A percentile compares a stretch with the other conserved stretches of the same genome.
Evolutionary conservation across 1,284 basidiomycete species (phyloP).

Genomic region (Cutaneotrichosporon daszewskae): DNA sequence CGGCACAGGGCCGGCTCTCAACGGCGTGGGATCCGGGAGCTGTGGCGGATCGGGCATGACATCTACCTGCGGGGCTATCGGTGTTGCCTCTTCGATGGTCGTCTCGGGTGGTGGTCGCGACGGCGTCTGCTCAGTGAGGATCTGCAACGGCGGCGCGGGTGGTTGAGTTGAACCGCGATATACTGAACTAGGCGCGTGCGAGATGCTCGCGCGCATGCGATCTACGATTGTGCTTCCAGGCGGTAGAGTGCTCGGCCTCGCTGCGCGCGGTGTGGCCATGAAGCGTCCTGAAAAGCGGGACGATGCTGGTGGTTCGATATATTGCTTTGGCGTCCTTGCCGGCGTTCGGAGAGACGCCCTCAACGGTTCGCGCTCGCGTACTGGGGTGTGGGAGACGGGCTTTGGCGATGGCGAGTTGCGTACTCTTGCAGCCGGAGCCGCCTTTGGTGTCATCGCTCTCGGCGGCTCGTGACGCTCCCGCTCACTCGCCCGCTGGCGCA

Average conservation of each 20-base stretch:
- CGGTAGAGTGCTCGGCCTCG: background rate
- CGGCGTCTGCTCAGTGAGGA: background rate
- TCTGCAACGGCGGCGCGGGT: too few species aligned
- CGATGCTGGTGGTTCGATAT: background rate
- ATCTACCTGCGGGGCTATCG: background rate
- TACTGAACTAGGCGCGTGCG: background rate
- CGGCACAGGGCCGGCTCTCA: too few species aligned
- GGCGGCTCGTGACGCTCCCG: constrained; percentile 1
- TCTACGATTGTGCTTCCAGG: constrained; percentile 5
- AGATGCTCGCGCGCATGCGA: constrained; percentile 7
- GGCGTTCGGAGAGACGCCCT: too few species aligned
- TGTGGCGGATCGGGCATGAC: background rate
- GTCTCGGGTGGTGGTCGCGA: background rate
- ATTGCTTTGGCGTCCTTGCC: too few species aligned
- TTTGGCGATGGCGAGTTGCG: background rate
- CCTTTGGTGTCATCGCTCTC: background rate
- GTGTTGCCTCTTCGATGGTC: background rate
- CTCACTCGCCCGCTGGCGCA: constrained; percentile 11
- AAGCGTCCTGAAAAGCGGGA: background rate
- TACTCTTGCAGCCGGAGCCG: background rate
- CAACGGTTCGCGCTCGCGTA: too few species aligned
- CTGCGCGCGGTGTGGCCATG: background rate
- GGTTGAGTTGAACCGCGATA: too few species aligned
- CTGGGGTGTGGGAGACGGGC: too few species aligned
- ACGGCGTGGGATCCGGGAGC: too few species aligned